Percentiles rank a stretch among this genome's conserved stretches.
phyloP scores from a whole-genome alignment of 202 grass and related monocot species.

The Eragrostis tef region DNA sequence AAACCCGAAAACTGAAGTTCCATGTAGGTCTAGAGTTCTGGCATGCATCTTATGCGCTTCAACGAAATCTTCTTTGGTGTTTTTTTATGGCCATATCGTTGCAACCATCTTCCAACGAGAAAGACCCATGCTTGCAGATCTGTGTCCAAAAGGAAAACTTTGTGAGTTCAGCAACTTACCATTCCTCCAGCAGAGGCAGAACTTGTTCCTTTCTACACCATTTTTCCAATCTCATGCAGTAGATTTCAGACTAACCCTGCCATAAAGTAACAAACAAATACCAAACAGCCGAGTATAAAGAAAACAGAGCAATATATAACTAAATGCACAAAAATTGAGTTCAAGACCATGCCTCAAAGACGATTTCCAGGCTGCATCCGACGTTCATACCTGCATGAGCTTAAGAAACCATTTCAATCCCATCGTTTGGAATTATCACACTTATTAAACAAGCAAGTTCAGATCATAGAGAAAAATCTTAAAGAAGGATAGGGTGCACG shows the following conservation, averaged over 20 bases:
- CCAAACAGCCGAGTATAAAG: slow-evolving; percentile 73
- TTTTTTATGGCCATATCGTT: slow-evolving; percentile 36
- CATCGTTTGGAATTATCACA: slow-evolving; percentile 47
- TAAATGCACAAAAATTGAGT: slow-evolving; percentile 50
- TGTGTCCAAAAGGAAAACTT: slow-evolving; percentile 56
- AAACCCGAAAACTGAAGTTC: slow-evolving; percentile 7
- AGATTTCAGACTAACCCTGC: slow-evolving; percentile 71
- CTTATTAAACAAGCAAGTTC: slow-evolving; percentile 35
- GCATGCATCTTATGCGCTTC: slow-evolving; percentile 3
- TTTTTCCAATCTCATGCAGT: slow-evolving; percentile 56
- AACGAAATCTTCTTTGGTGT: background rate
- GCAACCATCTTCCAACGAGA: slow-evolving; percentile 1
- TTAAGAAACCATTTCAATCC: slow-evolving; percentile 64
- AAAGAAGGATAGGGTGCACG: slow-evolving; percentile 23
- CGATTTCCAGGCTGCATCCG: slow-evolving; percentile 47
- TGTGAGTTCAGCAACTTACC: slow-evolving; percentile 67
- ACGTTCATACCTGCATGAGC: slow-evolving; percentile 71
- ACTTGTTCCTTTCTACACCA: slow-evolving; percentile 31
- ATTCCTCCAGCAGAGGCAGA: slow-evolving; percentile 32
- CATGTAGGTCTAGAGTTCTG: slow-evolving; percentile 14
- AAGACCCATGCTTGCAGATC: slow-evolving; percentile 42
- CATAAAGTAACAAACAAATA: slow-evolving; percentile 54
- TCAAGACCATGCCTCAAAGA: slow-evolving; percentile 64
- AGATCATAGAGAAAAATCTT: background rate
- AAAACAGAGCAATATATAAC: slow-evolving; percentile 55